Evolutionary conservation across 805 yeast genomes (phyloP), one percentile per base, ranked within the genome.

Genomic region (Starmerella bacillaris): DNA sequence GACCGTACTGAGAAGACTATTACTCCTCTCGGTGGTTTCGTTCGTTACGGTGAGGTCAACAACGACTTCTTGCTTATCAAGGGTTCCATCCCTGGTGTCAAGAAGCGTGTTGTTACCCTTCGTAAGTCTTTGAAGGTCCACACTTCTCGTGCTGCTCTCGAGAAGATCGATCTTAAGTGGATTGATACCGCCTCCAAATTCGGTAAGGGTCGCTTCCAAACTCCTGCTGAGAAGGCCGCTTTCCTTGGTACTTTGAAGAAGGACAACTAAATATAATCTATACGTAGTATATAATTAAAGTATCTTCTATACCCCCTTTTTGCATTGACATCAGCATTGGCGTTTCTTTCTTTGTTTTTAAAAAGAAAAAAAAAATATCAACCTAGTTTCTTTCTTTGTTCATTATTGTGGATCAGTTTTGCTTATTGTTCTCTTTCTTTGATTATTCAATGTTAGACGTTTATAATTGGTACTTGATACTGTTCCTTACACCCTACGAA

Each of bases 121-220:
- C 84, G 99, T 78, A 89, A 89, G 74, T 82, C 95, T 55, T 74
- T 89, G 63, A 79, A 82, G 80, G 79, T 78, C 60, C 89, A 84
- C 77, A 83, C 94, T 56, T 78, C 92, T 58, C 89, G 98, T 76
- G 78, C 74, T 70, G 96, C 96, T 57, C 64, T 78, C 56, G 99
- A 89, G 75, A 66, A 82, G 68, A 94, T 86, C 54, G 72, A 68
- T 75, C 79, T 89, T 69, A 89, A 89, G 72, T 89, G 96, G 98
- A 89, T 89, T 64, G 99, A 89, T 68, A 89, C 99, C 58, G 94
- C 99, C 63, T 89, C 98, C 61, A 84, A 86, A 71, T 89, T 89
- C 84, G 99, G 99, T 78, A 92, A 89, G 82, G 98, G 98, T 75
- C 89, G 98, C 78, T 89, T 89, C 96, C 99, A 89, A 74, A 89